Base-by-base conservation (phyloP, 129 eudicot genomes). In the Chrysanthemum makinoi region DNA sequence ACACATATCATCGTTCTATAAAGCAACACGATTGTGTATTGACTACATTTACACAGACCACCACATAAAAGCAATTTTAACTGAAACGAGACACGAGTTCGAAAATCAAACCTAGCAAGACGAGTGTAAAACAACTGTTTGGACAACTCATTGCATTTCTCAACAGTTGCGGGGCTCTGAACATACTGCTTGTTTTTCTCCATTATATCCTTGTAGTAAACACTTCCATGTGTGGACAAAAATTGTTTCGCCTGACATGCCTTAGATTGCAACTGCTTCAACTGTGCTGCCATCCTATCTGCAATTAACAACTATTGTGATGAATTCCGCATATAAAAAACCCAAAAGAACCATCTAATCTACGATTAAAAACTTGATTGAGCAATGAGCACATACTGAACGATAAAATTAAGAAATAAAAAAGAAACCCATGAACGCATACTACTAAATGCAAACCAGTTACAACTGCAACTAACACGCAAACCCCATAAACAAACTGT, bases 81-180 rank as follows among this genome's bases (percentile, higher is more conserved):
- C 2, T 8, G 10, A 39, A 39, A 10, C 46, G 9, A 39, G 10
- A 39, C 46, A 6, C 46, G 24, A 5, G 76, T 51, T 58, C 50
- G 9, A 16, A 62, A 2, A 77, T 30, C 48, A 48, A 64, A 89
- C 96, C 96, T 90, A 52, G 96, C 96, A 74, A 90, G 94, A 75
- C 96, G 96, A 77, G 96, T 90, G 84, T 84, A 90, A 70, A 90
- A 73, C 81, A 90, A 65, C 82, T 87, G 91, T 77, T 90, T 87
- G 65, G 96, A 58, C 82, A 89, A 60, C 70, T 81, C 85, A 19
- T 68, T 78, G 79, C 96, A 89, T 58, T 84, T 90, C 82, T 90
- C 96, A 33, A 87, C 79, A 56, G 90, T 87, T 14, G 96, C 82
- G 47, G 94, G 96, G 44, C 87, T 78, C 73, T 84, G 88, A 61